These are phyloP conservation scores for Aspergillus viridinutans DNA, from an alignment of 2,329 filamentous ascomycete genomes.

Conservation along the genomic window DNA sequence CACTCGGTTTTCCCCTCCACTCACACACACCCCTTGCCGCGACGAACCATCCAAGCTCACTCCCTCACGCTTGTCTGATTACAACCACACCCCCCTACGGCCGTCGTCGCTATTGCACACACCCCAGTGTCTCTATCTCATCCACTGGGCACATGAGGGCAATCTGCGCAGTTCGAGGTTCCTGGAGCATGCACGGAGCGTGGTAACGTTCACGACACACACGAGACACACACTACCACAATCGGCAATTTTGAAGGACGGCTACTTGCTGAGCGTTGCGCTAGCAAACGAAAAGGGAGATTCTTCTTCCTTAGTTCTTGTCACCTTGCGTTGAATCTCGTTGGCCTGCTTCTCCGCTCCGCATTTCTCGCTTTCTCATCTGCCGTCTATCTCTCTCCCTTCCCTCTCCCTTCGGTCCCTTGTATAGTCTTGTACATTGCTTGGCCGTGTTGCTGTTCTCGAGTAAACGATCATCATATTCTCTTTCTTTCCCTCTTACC, in stretches of 20 bases:
- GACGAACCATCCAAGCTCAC: slow-evolving; percentile 27
- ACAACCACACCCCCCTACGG: slow-evolving; percentile 11
- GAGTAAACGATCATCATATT: slow-evolving; percentile 8
- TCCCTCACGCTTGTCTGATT: slow-evolving; percentile 20
- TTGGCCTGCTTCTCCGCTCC: slow-evolving; percentile 16
- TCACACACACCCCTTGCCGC: slow-evolving; percentile 30
- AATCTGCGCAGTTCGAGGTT: slow-evolving; percentile 36
- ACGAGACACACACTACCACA: slow-evolving; percentile 18
- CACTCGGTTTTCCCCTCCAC: slow-evolving; percentile 19
- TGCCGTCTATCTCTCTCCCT: slow-evolving; percentile 19
- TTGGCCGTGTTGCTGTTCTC: slow-evolving; percentile 19
- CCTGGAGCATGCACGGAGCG: slow-evolving; percentile 41
- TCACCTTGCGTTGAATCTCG: slow-evolving; percentile 31
- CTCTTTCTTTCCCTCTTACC: slow-evolving; percentile 8
- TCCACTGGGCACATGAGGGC: slow-evolving; percentile 33
- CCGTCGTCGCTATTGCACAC: slow-evolving; percentile 24
- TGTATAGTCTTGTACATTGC: slow-evolving; percentile 30
- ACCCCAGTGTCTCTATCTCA: slow-evolving; percentile 12
- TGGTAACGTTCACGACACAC: slow-evolving; percentile 25
- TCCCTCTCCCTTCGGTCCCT: slow-evolving; percentile 23
- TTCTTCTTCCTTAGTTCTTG: slow-evolving; percentile 23
- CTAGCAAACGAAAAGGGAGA: slow-evolving; percentile 34
- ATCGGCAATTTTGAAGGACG: slow-evolving; percentile 23
- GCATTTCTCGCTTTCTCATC: slow-evolving; percentile 23
- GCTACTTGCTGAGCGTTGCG: slow-evolving; percentile 22